These are phyloP conservation scores for Alternaria triticina DNA, from an alignment of 2,329 filamentous ascomycete species.

Conservation along the genomic window DNA sequence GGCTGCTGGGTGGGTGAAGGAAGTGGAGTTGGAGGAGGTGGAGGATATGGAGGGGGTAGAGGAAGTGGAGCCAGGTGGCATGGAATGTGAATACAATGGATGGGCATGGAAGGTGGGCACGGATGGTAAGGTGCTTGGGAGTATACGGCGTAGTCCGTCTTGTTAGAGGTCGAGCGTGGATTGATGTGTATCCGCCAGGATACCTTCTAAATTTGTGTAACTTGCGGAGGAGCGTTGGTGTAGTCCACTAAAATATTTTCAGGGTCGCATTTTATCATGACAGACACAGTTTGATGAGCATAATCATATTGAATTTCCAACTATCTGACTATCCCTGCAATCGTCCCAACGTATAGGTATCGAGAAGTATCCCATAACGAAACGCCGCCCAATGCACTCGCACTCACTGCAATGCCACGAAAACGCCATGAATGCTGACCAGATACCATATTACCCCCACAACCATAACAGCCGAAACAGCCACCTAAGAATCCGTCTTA, in stretches of 20 bases:
- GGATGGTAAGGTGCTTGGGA: background rate
- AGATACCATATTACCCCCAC: background rate
- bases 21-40: background rate
- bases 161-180: background rate
- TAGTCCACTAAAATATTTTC: background rate
- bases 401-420: background rate
- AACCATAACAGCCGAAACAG: background rate
- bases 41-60: no score
- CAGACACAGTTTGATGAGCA: background rate
- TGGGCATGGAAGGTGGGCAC: background rate
- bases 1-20: background rate
- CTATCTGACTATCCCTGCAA: background rate
- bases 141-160: background rate
- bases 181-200: background rate
- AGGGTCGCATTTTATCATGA: background rate
- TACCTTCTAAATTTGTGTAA: background rate
- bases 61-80: background rate
- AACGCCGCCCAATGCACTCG: slow-evolving; percentile 6
- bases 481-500: slow-evolving; percentile 23
- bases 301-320: background rate
- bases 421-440: background rate
- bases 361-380: background rate
- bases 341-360: background rate
- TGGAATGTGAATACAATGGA: background rate
- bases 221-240: background rate